Base-by-base conservation (phyloP, 2,329 filamentous ascomycete species). In the Venturia carpophila region DNA sequence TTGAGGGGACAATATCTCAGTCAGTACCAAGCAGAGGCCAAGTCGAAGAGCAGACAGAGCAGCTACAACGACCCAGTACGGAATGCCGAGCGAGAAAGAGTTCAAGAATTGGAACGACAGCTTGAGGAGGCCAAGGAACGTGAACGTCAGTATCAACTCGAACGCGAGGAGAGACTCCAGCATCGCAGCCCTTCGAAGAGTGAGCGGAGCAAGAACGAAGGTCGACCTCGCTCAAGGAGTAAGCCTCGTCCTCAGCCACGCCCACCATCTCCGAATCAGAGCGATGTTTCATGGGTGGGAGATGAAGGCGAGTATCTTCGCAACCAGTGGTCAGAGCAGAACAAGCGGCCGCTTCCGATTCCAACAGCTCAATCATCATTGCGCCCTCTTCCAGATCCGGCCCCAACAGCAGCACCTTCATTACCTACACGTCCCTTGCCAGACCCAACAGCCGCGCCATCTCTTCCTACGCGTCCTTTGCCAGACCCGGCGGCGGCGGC, bases 1-100 rank as follows among this genome's bases (percentile, higher is more conserved):
- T 80, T 96, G 27, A 88, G 87, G 67, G 92, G 92, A 2, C 92
- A 96, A 72, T 92, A 88, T 70, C 82, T 96, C 62, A 93, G 90
- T 72, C 89, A 96, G 73, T 96, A 96, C 73, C 88, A 91, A 73
- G 86, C 87, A 24, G 87, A 91, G 69, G 86, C 89, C 72, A 73
- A 72, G 37, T 69, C 75, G 10, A 72, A 71, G 45, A 76, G 74
- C 65, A 74, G 70, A 52, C 73, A 69, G 63, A 73, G 72, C 69
- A 71, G 80, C 67, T 66, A 73, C 72, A 70, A 71, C 70, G 73
- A 76, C 66, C 72, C 72, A 71, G 68, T 76, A 72, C 24, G 75
- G 73, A 34, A 75, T 75, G 52, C 74, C 21, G 79, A 80, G 64
- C 82, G 76, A 67, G 79, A 78, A 75, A 79, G 92, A 49, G 87